These are phyloP conservation scores for Hypoxylon rickii DNA, from an alignment of 495 filamentous ascomycete genomes.

Conservation along the genomic window DNA sequence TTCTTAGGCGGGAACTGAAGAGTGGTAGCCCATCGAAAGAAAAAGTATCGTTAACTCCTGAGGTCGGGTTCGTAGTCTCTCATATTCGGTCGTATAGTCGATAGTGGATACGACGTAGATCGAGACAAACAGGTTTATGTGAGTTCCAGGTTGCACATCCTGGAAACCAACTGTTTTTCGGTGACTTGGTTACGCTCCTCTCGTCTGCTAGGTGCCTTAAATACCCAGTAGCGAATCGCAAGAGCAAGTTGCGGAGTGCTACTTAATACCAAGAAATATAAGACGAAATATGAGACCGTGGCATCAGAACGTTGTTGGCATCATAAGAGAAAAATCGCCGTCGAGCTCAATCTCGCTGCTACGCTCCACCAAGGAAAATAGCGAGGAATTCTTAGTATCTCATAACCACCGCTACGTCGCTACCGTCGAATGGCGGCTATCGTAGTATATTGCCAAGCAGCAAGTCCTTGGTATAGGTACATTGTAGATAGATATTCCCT, in stretches of 20 bases:
- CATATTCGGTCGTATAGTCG: background rate
- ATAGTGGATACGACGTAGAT: background rate
- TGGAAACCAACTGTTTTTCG: background rate
- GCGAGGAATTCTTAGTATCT: background rate
- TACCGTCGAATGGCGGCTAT: background rate
- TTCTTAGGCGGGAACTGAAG: too few species aligned
- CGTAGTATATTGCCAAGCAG: slow-evolving; percentile 26
- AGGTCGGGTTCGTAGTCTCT: too few species aligned
- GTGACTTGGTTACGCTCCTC: background rate
- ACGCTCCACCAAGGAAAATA: background rate
- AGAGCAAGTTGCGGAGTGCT: too few species aligned
- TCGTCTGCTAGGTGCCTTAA: too few species aligned
- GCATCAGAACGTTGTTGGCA: too few species aligned
- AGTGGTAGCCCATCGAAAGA: too few species aligned
- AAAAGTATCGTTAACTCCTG: too few species aligned
- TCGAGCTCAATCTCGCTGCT: too few species aligned
- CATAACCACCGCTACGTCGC: background rate
- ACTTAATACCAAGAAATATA: too few species aligned
- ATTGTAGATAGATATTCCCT: slow-evolving; percentile 15
- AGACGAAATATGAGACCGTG: too few species aligned
- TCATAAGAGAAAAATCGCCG: too few species aligned
- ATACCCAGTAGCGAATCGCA: too few species aligned
- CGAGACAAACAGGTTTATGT: background rate
- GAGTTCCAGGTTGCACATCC: background rate
- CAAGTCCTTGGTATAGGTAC: background rate